These are phyloP conservation scores for Centella asiatica DNA, from an alignment of 129 eudicot genomes.

Conservation along the genomic window DNA sequence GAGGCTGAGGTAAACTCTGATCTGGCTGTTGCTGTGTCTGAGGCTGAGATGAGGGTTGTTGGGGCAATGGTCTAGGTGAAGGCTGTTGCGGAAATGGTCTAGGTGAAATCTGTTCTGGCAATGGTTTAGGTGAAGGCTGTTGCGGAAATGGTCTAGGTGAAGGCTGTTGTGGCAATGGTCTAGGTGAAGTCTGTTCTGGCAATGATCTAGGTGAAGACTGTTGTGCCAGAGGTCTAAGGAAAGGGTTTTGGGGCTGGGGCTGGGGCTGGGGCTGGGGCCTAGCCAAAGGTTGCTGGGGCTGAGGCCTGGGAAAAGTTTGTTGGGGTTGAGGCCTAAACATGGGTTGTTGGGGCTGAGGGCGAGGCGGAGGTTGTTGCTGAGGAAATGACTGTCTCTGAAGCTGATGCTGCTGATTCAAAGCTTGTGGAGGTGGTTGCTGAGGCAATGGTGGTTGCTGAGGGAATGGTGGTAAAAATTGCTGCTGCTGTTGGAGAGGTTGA, in stretches of 20 bases:
- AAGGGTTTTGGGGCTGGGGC: neutral
- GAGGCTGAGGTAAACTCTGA: neutral
- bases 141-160: neutral
- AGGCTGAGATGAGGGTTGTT: neutral
- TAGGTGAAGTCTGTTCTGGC: neutral
- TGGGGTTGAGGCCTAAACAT: neutral
- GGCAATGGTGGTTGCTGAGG: neutral
- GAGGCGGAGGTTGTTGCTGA: slow-evolving; percentile 8
- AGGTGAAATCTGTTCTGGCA: neutral
- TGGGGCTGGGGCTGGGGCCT: neutral
- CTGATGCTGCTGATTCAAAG: slow-evolving; percentile 5
- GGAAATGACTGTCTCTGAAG: too few relatives aligned
- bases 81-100: neutral
- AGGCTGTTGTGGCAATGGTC: neutral
- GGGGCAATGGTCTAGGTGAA: slow-evolving; percentile 5
- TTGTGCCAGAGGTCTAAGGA: neutral
- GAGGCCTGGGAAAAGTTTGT: neutral
- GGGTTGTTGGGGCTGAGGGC: neutral
- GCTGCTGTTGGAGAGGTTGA: neutral
- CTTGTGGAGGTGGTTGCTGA: neutral
- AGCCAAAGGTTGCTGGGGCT: neutral
- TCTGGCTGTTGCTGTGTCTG: neutral
- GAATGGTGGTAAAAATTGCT: neutral
- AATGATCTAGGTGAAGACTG: neutral
- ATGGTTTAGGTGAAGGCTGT: neutral